Percentiles rank a stretch among this genome's conserved stretches.
These are phyloP conservation scores for Akanthomyces muscarius DNA, from an alignment of 2,329 filamentous ascomycete genomes.

Conservation along the genomic window DNA sequence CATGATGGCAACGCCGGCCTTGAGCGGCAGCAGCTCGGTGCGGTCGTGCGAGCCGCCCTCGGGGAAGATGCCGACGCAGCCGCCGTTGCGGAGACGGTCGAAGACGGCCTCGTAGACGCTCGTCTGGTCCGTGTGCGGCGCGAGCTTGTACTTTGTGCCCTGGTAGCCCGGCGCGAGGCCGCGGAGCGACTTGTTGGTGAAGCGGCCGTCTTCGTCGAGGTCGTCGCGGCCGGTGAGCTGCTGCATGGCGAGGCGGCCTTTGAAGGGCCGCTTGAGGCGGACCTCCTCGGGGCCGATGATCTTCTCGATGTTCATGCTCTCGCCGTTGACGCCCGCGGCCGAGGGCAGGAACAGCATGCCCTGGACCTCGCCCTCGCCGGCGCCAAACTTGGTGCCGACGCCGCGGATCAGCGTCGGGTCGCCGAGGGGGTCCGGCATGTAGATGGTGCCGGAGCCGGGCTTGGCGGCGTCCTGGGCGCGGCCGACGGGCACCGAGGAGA, in stretches of 20 bases:
- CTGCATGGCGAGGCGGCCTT: conserved; percentile 65
- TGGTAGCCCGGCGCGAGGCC: conserved; percentile 59
- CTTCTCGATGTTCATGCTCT: conserved; percentile 78
- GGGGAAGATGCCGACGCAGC: conserved; percentile 94
- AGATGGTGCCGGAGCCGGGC: conserved; percentile 73
- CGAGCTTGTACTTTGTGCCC: conserved; percentile 80
- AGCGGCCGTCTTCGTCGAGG: conserved; percentile 61
- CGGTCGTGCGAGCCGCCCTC: conserved; percentile 96
- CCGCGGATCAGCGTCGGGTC: conserved; percentile 78
- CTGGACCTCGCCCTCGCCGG: conserved; percentile 64
- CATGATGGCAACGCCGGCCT: conserved; percentile 98
- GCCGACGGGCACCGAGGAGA: conserved; percentile 89
- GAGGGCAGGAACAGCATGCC: conserved; percentile 85
- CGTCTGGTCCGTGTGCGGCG: conserved; percentile 90
- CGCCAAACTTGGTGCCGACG: conserved; percentile 77
- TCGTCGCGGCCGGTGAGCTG: conserved; percentile 81
- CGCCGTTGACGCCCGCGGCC: conserved; percentile 69
- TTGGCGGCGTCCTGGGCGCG: conserved; percentile 87
- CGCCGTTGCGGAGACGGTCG: conserved; percentile 71
- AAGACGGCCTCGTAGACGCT: conserved; percentile 94
- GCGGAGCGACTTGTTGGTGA: conserved; percentile 52
- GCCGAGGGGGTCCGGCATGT: conserved; percentile 81
- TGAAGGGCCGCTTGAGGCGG: conserved; percentile 82
- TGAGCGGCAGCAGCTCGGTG: conserved; percentile 84
- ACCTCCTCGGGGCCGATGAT: conserved; percentile 78